Evolutionary conservation across 2,329 filamentous ascomycete species (phyloP).

Genomic region (Chaetomiaceae sp.): DNA sequence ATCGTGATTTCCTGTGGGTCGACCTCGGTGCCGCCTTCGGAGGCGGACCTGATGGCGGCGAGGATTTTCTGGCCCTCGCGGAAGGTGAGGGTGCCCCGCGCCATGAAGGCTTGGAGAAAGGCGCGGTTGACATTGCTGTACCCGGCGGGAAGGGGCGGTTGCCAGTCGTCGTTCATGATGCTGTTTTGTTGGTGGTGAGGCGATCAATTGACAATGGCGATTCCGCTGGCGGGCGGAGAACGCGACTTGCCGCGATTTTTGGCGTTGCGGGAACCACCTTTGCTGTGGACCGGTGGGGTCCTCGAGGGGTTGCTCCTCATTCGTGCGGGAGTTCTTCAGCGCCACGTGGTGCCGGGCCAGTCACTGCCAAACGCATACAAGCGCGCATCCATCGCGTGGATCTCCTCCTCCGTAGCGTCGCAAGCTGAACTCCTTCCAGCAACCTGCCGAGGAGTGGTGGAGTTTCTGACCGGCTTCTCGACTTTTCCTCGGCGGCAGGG

Average conservation of each 20-base stretch:
- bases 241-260: conserved; percentile 9
- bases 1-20: conserved; percentile 61
- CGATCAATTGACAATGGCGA: not conserved
- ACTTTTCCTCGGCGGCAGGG: no score
- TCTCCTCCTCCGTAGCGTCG: no score
- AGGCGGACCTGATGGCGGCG: conserved; percentile 65
- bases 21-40: conserved; percentile 28
- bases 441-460: no score
- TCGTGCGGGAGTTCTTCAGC: no score
- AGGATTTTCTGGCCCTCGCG: conserved; percentile 69
- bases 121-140: conserved; percentile 70
- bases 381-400: no score
- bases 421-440: no score
- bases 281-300: no score
- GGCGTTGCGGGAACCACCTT: conserved; percentile 7
- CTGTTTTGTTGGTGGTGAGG: not conserved
- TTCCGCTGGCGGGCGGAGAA: not conserved
- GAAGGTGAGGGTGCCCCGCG: conserved; percentile 71
- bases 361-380: no score
- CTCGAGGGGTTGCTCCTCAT: no score
- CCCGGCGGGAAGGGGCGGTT: conserved; percentile 32
- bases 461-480: no score
- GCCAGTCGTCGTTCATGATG: conserved; percentile 29
- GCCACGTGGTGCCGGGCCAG: not conserved
- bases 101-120: conserved; percentile 85